Evolutionary conservation across 2,329 filamentous ascomycete species (phyloP), one percentile per base, ranked within the genome.

Genomic region (Fusarium solani-melongenae): DNA sequence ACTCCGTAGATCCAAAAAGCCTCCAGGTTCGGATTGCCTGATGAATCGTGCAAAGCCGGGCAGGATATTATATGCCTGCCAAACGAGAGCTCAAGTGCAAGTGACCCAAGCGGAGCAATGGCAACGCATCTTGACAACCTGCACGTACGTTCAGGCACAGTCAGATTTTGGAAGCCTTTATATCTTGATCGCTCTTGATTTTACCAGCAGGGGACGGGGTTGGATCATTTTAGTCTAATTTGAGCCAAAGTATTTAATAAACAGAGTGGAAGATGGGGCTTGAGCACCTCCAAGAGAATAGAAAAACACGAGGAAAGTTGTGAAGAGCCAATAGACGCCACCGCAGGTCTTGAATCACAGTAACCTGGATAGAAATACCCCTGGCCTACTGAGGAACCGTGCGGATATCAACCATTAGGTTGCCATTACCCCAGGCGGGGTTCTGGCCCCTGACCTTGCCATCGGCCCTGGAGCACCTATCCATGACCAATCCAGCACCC

Each of bases 351-450:
- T 44, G 20, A 17, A 36, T 8, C 34, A 36, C 34, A 36, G 14
- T 17, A 17, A 4, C 3, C 34, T 8, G 6, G 34, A 15, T 15
- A 44, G 3, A 44, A 44, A 17, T 31, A 51, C 10, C 31, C 17
- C 46, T 1, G 4, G 5, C 10, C 27, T 51, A 51, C 27, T 51
- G 46, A n/a, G 46, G 46, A 58, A 63, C 51, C 1, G 5, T 63
- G 27, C 69, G 69, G 22, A 71, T 71, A 17, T 71, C 67, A 1
- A 71, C 38, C 9, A 59, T 46, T 5, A 71, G 63, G n/a, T 70
- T 17, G 1, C 67, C 67, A 14, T 71, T 71, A 1, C 67, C 69
- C 51, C 56, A 71, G 12, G 69, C 69, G 49, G 51, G 36, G 36
- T 67, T 70, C 33, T 66, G 62, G 6, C 69, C 69, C 24, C 61